Evolutionary conservation across 2,329 filamentous ascomycete species (phyloP), one percentile per base, ranked within the genome.

Genomic region (Corniculantispora saksenae): DNA sequence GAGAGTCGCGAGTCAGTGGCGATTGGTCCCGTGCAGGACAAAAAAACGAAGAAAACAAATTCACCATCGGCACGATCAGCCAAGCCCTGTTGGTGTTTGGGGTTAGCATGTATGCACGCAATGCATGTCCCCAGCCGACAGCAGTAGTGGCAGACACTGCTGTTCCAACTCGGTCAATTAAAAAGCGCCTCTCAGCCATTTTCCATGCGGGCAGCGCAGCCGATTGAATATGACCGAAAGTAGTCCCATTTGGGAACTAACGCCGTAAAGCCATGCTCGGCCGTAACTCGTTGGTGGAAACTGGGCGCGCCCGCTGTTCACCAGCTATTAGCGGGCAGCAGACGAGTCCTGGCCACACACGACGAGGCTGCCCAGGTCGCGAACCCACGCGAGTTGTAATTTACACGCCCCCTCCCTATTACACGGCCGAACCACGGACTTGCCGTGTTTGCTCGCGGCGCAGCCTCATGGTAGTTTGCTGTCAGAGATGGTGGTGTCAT

Each of bases 111-210:
- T n/a, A 50, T 10, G 47, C 32, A 32, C 32, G 19, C 23, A 19
- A 50, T 50, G 47, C 47, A 21, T 50, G 47, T 50, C 47, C 47
- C 51, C 13, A 23, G 35, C n/a, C 32, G 54, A 57, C 35, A 58
- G 35, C n/a, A 29, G 32, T 32, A 32, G 32, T 32, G 32, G 32
- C 32, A 32, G 32, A 32, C 32, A 32, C 5, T 32, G 25, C 27
- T n/a, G 19, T 17, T 19, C 1, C 32, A 23, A 29, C 53, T 63
- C 61, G 61, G 61, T 63, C 61, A 63, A 63, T 48, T 63, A 57
- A 50, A n/a, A 47, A 47, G 61, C 61, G 61, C 61, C 61, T 63
- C 61, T 50, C 53, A 57, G 61, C 53, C 61, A 57, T 63, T 29
- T 21, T 21, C 61, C 53, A 63, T 56, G 51, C 61, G 29, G 50